Evolutionary conservation across 306 rosid species (phyloP).

Genomic region (Cucumis hystrix): DNA sequence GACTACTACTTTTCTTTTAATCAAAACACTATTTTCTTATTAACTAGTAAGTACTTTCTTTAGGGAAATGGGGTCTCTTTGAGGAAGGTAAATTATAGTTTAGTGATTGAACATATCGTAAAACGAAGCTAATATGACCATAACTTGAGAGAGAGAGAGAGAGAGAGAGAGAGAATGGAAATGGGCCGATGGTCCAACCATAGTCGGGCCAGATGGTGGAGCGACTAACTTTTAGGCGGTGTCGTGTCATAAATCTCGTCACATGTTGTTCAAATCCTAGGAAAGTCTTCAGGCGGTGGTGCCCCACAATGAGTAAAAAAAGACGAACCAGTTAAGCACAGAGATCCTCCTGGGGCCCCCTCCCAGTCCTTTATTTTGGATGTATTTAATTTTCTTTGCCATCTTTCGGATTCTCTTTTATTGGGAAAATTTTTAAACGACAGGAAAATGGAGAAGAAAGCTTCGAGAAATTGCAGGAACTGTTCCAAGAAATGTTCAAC

Average conservation of each 20-base stretch:
- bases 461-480: constrained; percentile 70
- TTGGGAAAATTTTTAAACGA: background rate
- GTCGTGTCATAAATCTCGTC: constrained; percentile 1
- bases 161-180: background rate
- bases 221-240: background rate
- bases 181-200: constrained; percentile 1
- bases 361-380: background rate
- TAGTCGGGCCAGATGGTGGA: background rate
- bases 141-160: too few relatives aligned
- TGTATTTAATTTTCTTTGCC: too few relatives aligned
- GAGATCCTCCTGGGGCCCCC: background rate
- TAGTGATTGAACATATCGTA: too few relatives aligned
- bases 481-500: constrained; percentile 72
- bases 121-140: too few relatives aligned
- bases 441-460: constrained; percentile 72
- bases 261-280: constrained; percentile 2
- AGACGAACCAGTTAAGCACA: background rate
- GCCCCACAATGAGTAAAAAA: background rate
- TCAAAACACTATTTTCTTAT: too few relatives aligned
- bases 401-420: too few relatives aligned
- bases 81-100: too few relatives aligned
- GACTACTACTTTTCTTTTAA: too few relatives aligned
- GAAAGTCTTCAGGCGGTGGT: background rate
- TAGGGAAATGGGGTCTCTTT: too few relatives aligned
- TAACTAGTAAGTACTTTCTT: too few relatives aligned